Evolutionary conservation across 768 basidiomycete genomes (phyloP).

Genomic region (Boletus barrowsii): DNA sequence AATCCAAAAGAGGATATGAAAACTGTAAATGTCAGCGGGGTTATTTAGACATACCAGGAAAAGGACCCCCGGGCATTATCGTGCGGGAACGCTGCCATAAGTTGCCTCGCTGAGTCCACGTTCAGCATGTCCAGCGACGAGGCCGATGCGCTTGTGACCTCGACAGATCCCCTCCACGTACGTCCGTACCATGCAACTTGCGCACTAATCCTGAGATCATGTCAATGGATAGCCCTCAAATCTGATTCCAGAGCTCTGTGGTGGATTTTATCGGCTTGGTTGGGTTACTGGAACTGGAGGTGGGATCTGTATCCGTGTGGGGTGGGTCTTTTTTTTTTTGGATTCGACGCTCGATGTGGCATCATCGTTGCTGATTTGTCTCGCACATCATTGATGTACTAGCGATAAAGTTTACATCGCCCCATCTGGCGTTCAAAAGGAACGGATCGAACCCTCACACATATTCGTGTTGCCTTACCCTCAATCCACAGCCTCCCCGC

Average conservation of each 20-base stretch:
- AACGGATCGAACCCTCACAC: slow-evolving; percentile 76
- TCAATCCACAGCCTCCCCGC: slow-evolving; percentile 52
- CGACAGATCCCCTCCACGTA: slow-evolving; percentile 62
- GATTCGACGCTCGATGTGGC: background rate
- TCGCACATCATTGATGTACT: background rate
- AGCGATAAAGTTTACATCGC: slow-evolving; percentile 83
- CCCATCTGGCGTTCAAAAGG: slow-evolving; percentile 89
- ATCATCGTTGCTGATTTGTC: background rate
- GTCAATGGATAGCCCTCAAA: slow-evolving; percentile 69
- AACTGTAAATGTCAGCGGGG: too few relatives aligned
- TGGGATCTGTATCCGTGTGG: slow-evolving; percentile 71
- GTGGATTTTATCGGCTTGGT: slow-evolving; percentile 79
- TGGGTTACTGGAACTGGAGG: slow-evolving; percentile 93
- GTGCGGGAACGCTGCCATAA: too few relatives aligned
- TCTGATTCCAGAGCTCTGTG: slow-evolving; percentile 82
- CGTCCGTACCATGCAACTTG: slow-evolving; percentile 11
- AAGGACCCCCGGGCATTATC: background rate
- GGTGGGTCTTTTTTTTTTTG: slow-evolving; percentile 39
- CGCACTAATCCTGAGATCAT: background rate
- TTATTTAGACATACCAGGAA: background rate
- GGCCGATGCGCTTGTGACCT: slow-evolving; percentile 53
- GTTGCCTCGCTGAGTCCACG: background rate
- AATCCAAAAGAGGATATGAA: too few relatives aligned
- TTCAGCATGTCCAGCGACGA: slow-evolving; percentile 20
- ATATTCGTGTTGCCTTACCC: slow-evolving; percentile 87